Evolutionary conservation across 2,329 filamentous ascomycete genomes (phyloP).

Genomic region (Lecanosticta acicola): DNA sequence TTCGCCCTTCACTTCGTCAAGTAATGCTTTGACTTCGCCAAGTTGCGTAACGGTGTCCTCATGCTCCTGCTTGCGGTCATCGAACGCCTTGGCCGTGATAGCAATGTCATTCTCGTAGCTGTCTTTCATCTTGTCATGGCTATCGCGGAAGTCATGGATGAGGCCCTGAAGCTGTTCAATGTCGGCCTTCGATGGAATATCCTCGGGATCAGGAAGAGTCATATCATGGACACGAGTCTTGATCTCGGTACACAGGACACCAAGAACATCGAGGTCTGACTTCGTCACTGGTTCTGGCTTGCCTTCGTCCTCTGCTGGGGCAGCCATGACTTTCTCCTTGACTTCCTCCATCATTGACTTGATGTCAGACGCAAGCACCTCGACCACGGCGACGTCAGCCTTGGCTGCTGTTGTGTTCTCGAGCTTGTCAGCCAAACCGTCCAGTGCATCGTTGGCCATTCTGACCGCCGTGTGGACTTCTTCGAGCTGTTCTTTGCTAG

Average conservation of each 20-base stretch:
- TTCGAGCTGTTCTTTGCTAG: slow-evolving; percentile 57
- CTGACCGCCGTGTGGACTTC: slow-evolving; percentile 62
- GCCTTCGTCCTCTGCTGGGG: slow-evolving; percentile 43
- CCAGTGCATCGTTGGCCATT: slow-evolving; percentile 69
- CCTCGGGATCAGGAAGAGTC: slow-evolving; percentile 62
- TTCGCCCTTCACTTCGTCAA: slow-evolving; percentile 72
- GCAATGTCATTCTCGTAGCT: slow-evolving; percentile 69
- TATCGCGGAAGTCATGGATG: slow-evolving; percentile 48
- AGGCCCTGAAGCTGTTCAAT: slow-evolving; percentile 56
- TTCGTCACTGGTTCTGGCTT: slow-evolving; percentile 63
- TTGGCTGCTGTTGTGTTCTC: slow-evolving; percentile 66
- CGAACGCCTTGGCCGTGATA: slow-evolving; percentile 69
- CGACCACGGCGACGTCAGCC: slow-evolving; percentile 70
- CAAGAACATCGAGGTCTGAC: slow-evolving; percentile 72
- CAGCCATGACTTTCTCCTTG: slow-evolving; percentile 37
- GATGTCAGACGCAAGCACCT: slow-evolving; percentile 72
- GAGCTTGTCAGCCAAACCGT: slow-evolving; percentile 59
- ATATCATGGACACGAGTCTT: slow-evolving; percentile 72
- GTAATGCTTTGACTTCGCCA: slow-evolving; percentile 67
- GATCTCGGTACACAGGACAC: slow-evolving; percentile 76
- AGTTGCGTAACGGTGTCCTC: slow-evolving; percentile 72
- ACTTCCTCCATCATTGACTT: slow-evolving; percentile 68
- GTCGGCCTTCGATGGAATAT: slow-evolving; percentile 70
- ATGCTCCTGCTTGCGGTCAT: slow-evolving; percentile 78
- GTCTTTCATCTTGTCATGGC: slow-evolving; percentile 63